Evolutionary conservation across 2,329 filamentous ascomycete species (phyloP).

Genomic region (Penicillium sp.): DNA sequence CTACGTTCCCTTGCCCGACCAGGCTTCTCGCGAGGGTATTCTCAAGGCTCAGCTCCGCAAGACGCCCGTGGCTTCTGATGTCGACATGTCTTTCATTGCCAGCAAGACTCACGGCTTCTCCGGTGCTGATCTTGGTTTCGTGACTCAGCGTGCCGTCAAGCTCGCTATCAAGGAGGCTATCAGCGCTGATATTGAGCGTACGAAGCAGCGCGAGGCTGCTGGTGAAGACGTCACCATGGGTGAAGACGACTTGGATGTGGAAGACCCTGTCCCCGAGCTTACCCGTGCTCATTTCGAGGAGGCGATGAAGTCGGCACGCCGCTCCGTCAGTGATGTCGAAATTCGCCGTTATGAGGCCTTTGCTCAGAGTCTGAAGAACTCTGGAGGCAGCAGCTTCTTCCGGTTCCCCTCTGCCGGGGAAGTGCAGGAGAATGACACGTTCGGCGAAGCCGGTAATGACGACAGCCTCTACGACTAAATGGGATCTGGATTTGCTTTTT

Average conservation of each 20-base stretch:
- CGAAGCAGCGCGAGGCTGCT: conserved; percentile 79
- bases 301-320: conserved; percentile 90
- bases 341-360: conserved; percentile 98
- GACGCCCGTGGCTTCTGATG: conserved; percentile 81
- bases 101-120: conserved; percentile 98
- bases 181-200: conserved; percentile 75
- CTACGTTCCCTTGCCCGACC: conserved; percentile 94
- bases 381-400: conserved; percentile 93
- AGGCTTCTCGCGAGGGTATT: conserved; percentile 81
- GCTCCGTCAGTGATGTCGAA: conserved; percentile 93
- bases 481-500: conserved; percentile 16
- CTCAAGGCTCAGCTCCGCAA: conserved; percentile 96
- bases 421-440: conserved; percentile 52
- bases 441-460: conserved; percentile 85
- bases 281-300: conserved; percentile 98
- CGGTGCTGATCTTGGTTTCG: conserved; percentile 98
- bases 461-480: conserved; percentile 93
- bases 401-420: conserved; percentile 71
- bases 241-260: conserved; percentile 52
- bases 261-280: conserved; percentile 92
- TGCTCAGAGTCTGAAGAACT: conserved; percentile 98
- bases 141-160: conserved; percentile 98
- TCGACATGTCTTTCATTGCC: conserved; percentile 87
- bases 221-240: conserved; percentile 73
- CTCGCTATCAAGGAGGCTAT: conserved; percentile 98